Percentiles rank a stretch among this genome's conserved stretches.
These are phyloP conservation scores for Fusarium sp. DNA, from an alignment of 2,329 filamentous ascomycete species.

Conservation along the genomic window DNA sequence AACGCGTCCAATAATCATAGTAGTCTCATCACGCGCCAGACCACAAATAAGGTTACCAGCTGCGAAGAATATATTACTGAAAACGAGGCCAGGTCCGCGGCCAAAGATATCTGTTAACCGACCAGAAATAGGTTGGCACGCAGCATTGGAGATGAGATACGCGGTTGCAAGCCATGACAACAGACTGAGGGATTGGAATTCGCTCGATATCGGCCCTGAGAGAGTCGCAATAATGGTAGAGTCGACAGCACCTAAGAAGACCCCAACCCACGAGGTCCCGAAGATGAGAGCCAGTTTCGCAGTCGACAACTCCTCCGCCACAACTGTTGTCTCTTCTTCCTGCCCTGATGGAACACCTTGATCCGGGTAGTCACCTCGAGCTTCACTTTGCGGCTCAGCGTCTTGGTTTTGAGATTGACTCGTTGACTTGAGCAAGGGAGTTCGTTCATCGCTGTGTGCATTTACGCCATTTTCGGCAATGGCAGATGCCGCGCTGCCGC, in stretches of 20 bases:
- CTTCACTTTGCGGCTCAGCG: conserved; percentile 24
- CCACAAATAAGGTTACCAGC: conserved; percentile 86
- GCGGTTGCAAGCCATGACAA: conserved; percentile 90
- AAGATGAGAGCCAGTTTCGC: conserved; percentile 67
- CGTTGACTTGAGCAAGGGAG: conserved; percentile 47
- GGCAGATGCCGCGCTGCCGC: conserved; percentile 32
- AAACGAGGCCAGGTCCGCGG: conserved; percentile 80
- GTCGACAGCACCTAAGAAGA: conserved; percentile 76
- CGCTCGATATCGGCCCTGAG: conserved; percentile 84
- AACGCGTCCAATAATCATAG: conserved; percentile 83
- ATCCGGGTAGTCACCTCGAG: conserved; percentile 2
- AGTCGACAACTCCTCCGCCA: conserved; percentile 64
- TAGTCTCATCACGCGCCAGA: conserved; percentile 72
- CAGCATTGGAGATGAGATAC: conserved; percentile 90
- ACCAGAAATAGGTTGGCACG: conserved; percentile 86
- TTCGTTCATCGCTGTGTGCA: conserved; percentile 41
- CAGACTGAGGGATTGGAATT: conserved; percentile 83
- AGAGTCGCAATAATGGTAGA: conserved; percentile 88
- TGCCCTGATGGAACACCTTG: conserved; percentile 37
- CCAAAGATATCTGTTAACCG: conserved; percentile 91
- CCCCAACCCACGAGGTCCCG: conserved; percentile 69
- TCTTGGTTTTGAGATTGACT: conserved; percentile 19
- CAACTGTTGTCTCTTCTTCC: conserved; percentile 61
- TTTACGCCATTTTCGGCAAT: conserved; percentile 30
- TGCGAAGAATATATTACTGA: conserved; percentile 85